A percentile compares a stretch with the other conserved stretches of the same genome.
Conservation (phyloP, 2,329 filamentous ascomycete species). For the Apiospora arundinis region DNA sequence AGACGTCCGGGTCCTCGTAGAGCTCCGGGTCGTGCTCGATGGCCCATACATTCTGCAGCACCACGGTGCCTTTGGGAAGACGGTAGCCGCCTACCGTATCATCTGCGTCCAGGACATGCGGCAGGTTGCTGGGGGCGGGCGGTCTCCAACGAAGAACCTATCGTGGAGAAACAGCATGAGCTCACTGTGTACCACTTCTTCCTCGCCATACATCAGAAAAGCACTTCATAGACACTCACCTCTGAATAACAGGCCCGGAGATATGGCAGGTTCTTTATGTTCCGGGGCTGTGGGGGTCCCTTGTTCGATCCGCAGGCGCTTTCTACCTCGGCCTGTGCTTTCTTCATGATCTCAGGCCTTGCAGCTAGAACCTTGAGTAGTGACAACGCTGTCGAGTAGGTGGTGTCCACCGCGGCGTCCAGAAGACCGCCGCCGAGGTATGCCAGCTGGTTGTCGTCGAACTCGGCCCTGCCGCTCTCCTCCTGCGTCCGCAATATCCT, state of each 20-base stretch:
- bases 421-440: slow-evolving; percentile 29
- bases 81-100: slow-evolving; percentile 27
- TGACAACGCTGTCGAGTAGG: slow-evolving; percentile 24
- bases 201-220: neutral
- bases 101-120: slow-evolving; percentile 28
- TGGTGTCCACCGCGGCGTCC: slow-evolving; percentile 31
- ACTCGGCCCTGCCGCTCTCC: slow-evolving; percentile 24
- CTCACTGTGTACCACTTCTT: neutral
- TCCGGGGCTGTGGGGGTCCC: slow-evolving; percentile 23
- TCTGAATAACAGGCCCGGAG: slow-evolving; percentile 31
- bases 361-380: slow-evolving; percentile 29
- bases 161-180: neutral
- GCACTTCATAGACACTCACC: slow-evolving; percentile 13
- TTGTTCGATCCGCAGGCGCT: slow-evolving; percentile 21
- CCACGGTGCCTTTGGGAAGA: slow-evolving; percentile 27
- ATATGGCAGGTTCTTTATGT: slow-evolving; percentile 26
- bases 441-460: slow-evolving; percentile 27
- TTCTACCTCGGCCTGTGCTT: slow-evolving; percentile 30
- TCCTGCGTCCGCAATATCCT: slow-evolving; percentile 23
- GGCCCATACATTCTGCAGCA: slow-evolving; percentile 28
- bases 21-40: slow-evolving; percentile 28
- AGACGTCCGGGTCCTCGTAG: slow-evolving; percentile 28
- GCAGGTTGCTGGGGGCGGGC: slow-evolving; percentile 25
- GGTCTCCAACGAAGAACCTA: slow-evolving; percentile 31
- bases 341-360: slow-evolving; percentile 27